A percentile compares a stretch with the other conserved stretches of the same genome.
Conservation (phyloP, 2,329 filamentous ascomycete genomes). For the Phialocephala subalpina region DNA sequence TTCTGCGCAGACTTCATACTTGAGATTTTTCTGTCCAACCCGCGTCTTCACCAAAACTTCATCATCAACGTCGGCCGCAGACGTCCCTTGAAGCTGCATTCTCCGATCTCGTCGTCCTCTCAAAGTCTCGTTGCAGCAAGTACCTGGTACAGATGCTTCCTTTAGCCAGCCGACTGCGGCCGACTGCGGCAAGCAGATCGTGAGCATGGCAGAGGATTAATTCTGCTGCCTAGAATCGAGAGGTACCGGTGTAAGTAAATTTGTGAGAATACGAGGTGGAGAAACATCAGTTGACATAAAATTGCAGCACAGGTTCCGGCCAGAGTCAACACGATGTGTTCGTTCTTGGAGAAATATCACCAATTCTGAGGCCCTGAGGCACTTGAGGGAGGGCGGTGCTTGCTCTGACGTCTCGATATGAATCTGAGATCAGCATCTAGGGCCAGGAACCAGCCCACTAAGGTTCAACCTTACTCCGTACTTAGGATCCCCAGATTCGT, state of each 20-base stretch:
- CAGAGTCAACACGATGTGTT: not conserved
- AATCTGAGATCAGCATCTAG: not conserved
- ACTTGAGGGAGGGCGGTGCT: not conserved
- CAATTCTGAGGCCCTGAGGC: not conserved
- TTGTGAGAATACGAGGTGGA: not conserved
- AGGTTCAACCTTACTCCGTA: too few species aligned
- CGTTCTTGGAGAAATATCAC: not conserved
- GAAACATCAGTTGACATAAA: conserved; percentile 3
- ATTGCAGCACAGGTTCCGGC: not conserved
- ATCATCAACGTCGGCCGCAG: not conserved
- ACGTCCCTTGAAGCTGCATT: not conserved
- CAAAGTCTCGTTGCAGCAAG: not conserved
- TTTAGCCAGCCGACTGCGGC: not conserved
- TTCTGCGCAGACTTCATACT: not conserved
- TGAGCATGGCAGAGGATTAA: not conserved
- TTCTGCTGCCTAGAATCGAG: not conserved
- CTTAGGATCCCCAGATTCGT: not conserved
- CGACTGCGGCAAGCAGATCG: too few species aligned
- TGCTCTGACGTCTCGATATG: not conserved
- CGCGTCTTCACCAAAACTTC: not conserved
- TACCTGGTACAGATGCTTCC: not conserved
- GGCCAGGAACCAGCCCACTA: not conserved
- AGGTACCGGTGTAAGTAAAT: not conserved
- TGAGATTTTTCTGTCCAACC: not conserved
- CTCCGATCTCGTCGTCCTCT: not conserved